Percentiles rank a stretch among this genome's conserved stretches.
phyloP scores from a whole-genome alignment of 208 protist genomes.

The Leishmania braziliensis region DNA sequence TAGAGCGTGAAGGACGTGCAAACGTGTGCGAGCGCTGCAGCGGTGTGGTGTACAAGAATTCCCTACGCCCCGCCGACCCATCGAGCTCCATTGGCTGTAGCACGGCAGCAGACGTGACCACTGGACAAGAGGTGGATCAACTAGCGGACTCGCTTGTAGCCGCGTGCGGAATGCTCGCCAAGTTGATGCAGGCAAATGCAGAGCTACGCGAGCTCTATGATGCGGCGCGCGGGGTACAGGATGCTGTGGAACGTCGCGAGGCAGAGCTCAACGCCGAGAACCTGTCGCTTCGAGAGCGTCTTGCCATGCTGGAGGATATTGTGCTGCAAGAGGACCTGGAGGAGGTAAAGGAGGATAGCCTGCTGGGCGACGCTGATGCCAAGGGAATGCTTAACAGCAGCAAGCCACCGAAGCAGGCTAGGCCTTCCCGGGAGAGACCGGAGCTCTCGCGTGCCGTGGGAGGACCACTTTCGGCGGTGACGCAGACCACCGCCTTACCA shows the following conservation, averaged over 20 bases:
- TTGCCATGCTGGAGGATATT: constrained; percentile 86
- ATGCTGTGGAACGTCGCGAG: constrained; percentile 53
- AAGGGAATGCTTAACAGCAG: background rate
- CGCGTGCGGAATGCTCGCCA: constrained; percentile 77
- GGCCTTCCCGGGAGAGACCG: background rate
- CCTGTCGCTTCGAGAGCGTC: constrained; percentile 75
- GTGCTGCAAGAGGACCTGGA: constrained; percentile 56
- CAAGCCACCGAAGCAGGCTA: too few relatives aligned
- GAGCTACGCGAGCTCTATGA: constrained; percentile 85
- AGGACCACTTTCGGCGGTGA: background rate
- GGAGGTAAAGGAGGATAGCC: constrained; percentile 2
- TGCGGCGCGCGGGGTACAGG: constrained; percentile 40
- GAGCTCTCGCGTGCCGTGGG: background rate
- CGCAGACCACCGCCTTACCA: background rate
- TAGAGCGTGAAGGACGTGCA: background rate
- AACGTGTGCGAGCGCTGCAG: constrained; percentile 13
- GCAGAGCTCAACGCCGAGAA: constrained; percentile 89
- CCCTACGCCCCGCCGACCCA: background rate
- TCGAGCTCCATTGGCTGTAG: background rate
- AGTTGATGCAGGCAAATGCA: constrained; percentile 72
- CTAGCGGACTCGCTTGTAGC: constrained; percentile 79
- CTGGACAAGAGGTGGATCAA: constrained; percentile 31
- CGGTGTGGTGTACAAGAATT: background rate
- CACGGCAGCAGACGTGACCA: background rate
- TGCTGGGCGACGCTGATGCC: background rate